Conservation (phyloP, 345 rosid species). For the Xanthoceras sorbifolium region DNA sequence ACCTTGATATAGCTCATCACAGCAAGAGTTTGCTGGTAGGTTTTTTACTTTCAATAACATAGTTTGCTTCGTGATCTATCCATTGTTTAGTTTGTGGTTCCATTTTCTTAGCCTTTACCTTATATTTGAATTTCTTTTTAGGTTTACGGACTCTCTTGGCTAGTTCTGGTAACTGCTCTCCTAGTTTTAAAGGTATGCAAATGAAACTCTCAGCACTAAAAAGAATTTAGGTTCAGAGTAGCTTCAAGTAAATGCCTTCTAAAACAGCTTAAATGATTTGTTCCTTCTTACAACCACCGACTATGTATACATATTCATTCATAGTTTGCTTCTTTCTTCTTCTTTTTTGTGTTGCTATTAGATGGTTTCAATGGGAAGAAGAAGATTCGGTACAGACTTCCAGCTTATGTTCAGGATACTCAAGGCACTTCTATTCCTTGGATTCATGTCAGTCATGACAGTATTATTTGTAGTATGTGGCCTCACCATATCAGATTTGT, state of each 20-base stretch:
- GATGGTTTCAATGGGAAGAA: conserved; percentile 88
- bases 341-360: conserved; percentile 27
- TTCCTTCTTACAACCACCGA: neutral
- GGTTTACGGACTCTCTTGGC: conserved; percentile 96
- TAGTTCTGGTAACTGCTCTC: conserved; percentile 59
- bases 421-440: conserved; percentile 92
- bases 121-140: conserved; percentile 24
- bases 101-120: neutral
- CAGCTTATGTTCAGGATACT: conserved; percentile 93
- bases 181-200: conserved; percentile 74
- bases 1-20: conserved; percentile 78
- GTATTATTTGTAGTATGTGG: conserved; percentile 66
- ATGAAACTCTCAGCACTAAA: neutral
- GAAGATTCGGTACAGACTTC: conserved; percentile 73
- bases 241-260: neutral
- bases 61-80: neutral
- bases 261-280: neutral
- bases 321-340: neutral
- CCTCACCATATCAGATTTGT: conserved; percentile 70
- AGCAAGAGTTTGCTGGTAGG: conserved; percentile 63
- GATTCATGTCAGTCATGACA: conserved; percentile 83
- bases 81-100: neutral
- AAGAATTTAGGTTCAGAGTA: neutral
- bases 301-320: neutral
- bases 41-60: neutral